Evolutionary conservation across 2,329 filamentous ascomycete species (phyloP), one percentile per base, ranked within the genome.

Genomic region (Xylariaceae sp.): DNA sequence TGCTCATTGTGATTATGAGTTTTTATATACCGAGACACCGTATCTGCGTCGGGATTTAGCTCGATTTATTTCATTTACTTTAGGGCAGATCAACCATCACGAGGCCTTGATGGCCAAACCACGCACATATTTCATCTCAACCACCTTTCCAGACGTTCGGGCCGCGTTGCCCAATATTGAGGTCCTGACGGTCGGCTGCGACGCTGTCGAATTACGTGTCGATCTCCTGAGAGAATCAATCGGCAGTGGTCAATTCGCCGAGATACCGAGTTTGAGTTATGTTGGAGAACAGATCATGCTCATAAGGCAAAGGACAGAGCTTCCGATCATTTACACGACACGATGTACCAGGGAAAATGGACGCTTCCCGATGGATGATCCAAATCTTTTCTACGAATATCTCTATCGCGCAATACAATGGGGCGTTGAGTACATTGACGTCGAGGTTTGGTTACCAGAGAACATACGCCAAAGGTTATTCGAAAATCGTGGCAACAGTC

Each of bases 281-380:
- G 89, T 95, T 10, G 90, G 89, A 28, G 85, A 93, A 69, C 90
- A 95, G 69, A 79, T 96, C 50, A 92, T 93, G 88, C 74, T 90
- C 2, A 71, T 96, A 55, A 83, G 90, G 19, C 89, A 94, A 69
- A 82, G 88, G 57, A 94, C 89, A 0, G 90, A 95, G 63, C 75
- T 96, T 40, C 90, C 90, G n/a, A 90, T 96, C 66, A 91, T 95
- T 51, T 93, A 93, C 67, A 95, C 90, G 0, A 92, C 88, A 0
- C 80, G 90, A 60, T 94, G 90, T 67, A 90, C 83, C 2, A 83
- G 80, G 31, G 90, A 95, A 65, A 94, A 93, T 64, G 90, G 90
- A 31, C 84, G 84, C 19, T 95, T 94, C 57, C 90, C 90, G 1
- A 92, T 92, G 87, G 84, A 90, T 39, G 82, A 90, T 50, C 88